Evolutionary conservation across 805 yeast genomes (phyloP).

Genomic region (Wickerhamomyces bisporus): DNA sequence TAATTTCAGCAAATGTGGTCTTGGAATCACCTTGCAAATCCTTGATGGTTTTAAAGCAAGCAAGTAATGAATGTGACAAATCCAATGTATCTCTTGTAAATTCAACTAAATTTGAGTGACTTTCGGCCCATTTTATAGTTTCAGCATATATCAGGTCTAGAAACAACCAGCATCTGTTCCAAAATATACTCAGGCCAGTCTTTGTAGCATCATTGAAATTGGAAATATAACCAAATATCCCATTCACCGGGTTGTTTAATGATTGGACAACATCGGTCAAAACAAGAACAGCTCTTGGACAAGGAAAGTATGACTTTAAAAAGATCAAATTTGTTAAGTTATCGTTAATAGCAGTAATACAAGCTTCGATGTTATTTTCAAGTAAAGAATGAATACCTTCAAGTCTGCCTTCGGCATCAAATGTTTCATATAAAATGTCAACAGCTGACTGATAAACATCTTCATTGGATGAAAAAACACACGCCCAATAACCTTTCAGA

Average conservation of each 20-base stretch:
- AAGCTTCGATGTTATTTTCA: slow-evolving; percentile 34
- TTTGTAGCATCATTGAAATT: slow-evolving; percentile 21
- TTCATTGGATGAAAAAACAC: slow-evolving; percentile 58
- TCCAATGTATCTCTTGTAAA: slow-evolving; percentile 87
- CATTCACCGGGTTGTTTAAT: slow-evolving; percentile 61
- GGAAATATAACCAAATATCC: slow-evolving; percentile 37
- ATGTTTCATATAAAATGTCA: slow-evolving; percentile 67
- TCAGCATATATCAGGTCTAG: slow-evolving; percentile 60
- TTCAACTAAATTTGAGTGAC: slow-evolving; percentile 58
- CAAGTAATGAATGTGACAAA: slow-evolving; percentile 62
- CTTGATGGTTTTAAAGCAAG: slow-evolving; percentile 49
- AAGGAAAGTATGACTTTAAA: slow-evolving; percentile 58
- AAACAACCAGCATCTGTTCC: slow-evolving; percentile 73
- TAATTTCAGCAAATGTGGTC: slow-evolving; percentile 45
- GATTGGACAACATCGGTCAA: slow-evolving; percentile 67
- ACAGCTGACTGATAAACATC: slow-evolving; percentile 62
- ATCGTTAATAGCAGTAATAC: slow-evolving; percentile 43
- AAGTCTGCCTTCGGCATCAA: slow-evolving; percentile 72
- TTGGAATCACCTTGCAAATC: slow-evolving; percentile 23
- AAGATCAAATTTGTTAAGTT: slow-evolving; percentile 41
- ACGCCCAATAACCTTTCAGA: slow-evolving; percentile 67
- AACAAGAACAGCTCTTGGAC: slow-evolving; percentile 69
- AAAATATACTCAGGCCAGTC: slow-evolving; percentile 38
- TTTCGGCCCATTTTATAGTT: slow-evolving; percentile 72
- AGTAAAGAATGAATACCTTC: slow-evolving; percentile 66